Conservation (phyloP, 2,329 filamentous ascomycete genomes). For the Lecanicillium sp. region DNA sequence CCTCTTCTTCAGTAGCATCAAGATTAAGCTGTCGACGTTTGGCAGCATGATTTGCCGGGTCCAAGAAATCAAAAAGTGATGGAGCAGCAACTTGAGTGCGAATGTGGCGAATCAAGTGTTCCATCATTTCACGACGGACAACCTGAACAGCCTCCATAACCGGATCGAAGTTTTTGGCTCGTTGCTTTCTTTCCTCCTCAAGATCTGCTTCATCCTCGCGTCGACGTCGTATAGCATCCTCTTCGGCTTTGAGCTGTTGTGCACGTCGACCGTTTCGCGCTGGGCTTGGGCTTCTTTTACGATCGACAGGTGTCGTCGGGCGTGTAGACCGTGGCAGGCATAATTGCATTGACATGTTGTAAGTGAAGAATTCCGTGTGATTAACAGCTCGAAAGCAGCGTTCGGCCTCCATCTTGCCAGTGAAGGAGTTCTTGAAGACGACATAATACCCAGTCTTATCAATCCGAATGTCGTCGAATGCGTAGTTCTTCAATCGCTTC, state of each 20-base stretch:
- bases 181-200: slow-evolving; percentile 83
- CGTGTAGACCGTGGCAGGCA: slow-evolving; percentile 32
- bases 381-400: slow-evolving; percentile 75
- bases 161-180: slow-evolving; percentile 87
- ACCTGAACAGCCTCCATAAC: slow-evolving; percentile 75
- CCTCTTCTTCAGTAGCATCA: slow-evolving; percentile 58
- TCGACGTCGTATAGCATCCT: slow-evolving; percentile 58
- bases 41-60: slow-evolving; percentile 72
- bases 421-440: slow-evolving; percentile 73
- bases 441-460: slow-evolving; percentile 88
- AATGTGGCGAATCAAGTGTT: slow-evolving; percentile 84
- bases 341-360: slow-evolving; percentile 84
- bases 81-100: slow-evolving; percentile 81
- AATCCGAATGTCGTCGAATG: slow-evolving; percentile 73
- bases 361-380: slow-evolving; percentile 82
- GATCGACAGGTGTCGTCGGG: slow-evolving; percentile 21
- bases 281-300: slow-evolving; percentile 31
- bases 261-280: slow-evolving; percentile 22
- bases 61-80: slow-evolving; percentile 71
- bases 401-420: slow-evolving; percentile 73
- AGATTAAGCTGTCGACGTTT: slow-evolving; percentile 77
- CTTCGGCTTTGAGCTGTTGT: slow-evolving; percentile 43
- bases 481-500: slow-evolving; percentile 78
- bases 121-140: slow-evolving; percentile 71
- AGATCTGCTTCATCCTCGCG: slow-evolving; percentile 75